These are phyloP conservation scores for Chaetothyriales sp. DNA, from an alignment of 2,329 filamentous ascomycete species.

Conservation along the genomic window DNA sequence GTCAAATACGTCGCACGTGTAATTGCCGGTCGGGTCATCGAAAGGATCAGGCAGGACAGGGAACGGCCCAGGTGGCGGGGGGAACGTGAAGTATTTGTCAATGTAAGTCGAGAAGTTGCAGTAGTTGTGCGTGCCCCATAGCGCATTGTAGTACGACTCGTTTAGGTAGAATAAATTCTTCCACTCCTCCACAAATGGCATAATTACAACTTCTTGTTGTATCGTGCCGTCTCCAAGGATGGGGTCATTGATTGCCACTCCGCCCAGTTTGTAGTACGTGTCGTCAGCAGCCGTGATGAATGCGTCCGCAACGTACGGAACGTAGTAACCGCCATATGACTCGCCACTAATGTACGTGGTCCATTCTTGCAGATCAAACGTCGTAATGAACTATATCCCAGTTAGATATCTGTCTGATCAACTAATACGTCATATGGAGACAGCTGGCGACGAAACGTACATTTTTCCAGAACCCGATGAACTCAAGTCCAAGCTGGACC, in stretches of 20 bases:
- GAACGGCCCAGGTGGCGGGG: conserved; percentile 33
- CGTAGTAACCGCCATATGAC: conserved; percentile 46
- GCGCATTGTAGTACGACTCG: conserved; percentile 19
- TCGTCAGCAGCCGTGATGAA: conserved; percentile 56
- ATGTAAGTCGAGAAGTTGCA: conserved; percentile 37
- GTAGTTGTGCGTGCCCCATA: conserved; percentile 27
- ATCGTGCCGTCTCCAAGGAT: conserved; percentile 29
- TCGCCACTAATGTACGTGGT: conserved; percentile 63
- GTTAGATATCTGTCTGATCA: not conserved
- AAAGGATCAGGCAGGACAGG: conserved; percentile 8
- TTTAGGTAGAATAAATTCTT: conserved; percentile 16
- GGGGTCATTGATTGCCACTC: conserved; percentile 41
- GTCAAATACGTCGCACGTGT: conserved; percentile 8
- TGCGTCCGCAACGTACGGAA: conserved; percentile 57
- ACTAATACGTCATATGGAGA: too few species aligned
- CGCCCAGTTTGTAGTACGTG: conserved; percentile 52
- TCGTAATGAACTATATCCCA: conserved; percentile 42
- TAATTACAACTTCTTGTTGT: conserved; percentile 24
- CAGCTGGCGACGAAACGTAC: not conserved
- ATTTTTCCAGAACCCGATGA: conserved; percentile 67
- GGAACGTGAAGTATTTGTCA: conserved; percentile 48
- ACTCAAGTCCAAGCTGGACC: conserved; percentile 35
- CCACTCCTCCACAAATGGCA: conserved; percentile 7
- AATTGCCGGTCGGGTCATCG: conserved; percentile 7
- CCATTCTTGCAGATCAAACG: conserved; percentile 50